phyloP scores from a whole-genome alignment of 2,329 filamentous ascomycete species.

The Diaporthe vaccinii region DNA sequence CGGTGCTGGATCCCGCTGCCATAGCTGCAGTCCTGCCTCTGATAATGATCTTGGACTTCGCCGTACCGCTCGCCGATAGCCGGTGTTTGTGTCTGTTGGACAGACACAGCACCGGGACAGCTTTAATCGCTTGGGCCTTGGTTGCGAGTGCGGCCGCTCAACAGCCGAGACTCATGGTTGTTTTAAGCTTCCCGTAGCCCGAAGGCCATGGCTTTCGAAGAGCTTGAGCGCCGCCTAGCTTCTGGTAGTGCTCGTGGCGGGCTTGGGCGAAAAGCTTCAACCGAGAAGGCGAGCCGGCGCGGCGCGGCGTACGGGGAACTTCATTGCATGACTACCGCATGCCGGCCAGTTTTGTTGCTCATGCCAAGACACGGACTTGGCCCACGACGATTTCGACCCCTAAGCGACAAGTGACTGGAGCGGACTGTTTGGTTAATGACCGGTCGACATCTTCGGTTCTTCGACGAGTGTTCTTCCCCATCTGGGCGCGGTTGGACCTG shows the following conservation, averaged over 20 bases:
- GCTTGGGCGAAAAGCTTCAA: conserved; percentile 23
- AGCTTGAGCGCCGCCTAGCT: conserved; percentile 23
- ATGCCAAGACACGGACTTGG: not conserved
- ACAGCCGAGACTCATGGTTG: not conserved
- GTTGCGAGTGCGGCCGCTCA: not conserved
- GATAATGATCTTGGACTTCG: not conserved
- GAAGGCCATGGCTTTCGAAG: not conserved
- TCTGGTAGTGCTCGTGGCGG: conserved; percentile 7
- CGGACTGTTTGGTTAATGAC: not conserved
- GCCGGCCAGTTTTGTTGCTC: not conserved
- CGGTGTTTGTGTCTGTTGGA: not conserved
- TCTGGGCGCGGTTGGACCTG: not conserved
- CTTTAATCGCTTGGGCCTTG: not conserved
- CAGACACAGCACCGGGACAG: not conserved
- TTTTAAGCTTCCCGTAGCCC: conserved; percentile 18
- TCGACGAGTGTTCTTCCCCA: not conserved
- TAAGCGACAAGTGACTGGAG: not conserved
- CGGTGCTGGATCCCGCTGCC: conserved; percentile 33
- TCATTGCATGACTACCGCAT: not conserved
- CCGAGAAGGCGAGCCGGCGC: not conserved
- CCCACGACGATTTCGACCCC: not conserved
- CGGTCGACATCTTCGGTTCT: not conserved
- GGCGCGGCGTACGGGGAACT: conserved; percentile 21
- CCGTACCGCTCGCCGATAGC: not conserved
- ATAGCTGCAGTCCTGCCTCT: conserved; percentile 26